Conservation (phyloP, 1,139 yeast species). For the Sugiyamaella paludigena region DNA sequence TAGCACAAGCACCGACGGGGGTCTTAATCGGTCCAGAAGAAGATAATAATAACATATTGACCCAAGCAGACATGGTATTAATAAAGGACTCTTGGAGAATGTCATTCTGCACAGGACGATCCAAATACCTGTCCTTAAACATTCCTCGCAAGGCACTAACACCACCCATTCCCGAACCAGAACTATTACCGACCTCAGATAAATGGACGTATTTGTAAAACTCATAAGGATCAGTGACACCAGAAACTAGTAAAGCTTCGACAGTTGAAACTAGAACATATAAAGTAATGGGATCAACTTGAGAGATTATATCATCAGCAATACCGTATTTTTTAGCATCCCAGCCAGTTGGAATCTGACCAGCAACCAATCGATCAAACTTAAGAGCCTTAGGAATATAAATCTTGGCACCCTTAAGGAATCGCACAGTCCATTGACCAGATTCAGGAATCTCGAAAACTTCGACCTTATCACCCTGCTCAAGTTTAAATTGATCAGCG, state of each 20-base stretch:
- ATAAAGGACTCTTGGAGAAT: conserved; percentile 96
- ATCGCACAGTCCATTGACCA: conserved; percentile 87
- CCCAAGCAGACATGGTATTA: conserved; percentile 99
- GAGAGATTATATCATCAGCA: conserved; percentile 84
- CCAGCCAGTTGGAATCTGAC: conserved; percentile 99
- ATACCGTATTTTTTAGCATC: conserved; percentile 93
- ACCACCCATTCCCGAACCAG: conserved; percentile 99
- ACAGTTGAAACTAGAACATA: conserved; percentile 91
- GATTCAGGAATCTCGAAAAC: conserved; percentile 82
- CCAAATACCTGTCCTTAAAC: conserved; percentile 93
- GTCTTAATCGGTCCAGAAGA: conserved; percentile 99
- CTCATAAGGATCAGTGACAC: conserved; percentile 97
- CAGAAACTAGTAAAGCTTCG: conserved; percentile 89
- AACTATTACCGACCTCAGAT: conserved; percentile 97
- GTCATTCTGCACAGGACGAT: conserved; percentile 93
- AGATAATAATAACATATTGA: conserved; percentile 91
- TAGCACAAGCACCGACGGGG: conserved; percentile 99
- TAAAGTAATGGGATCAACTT: conserved; percentile 94
- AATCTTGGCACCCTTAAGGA: conserved; percentile 90
- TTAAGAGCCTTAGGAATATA: conserved; percentile 92
- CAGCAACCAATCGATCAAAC: conserved; percentile 95
- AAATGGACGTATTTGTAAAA: conserved; percentile 97
- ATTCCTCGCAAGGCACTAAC: conserved; percentile 93
- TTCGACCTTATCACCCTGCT: conserved; percentile 94
- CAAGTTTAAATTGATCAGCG: conserved; percentile 89